Evolutionary conservation across 1,284 basidiomycete species (phyloP).

Genomic region (Moesziomyces globuligerus): DNA sequence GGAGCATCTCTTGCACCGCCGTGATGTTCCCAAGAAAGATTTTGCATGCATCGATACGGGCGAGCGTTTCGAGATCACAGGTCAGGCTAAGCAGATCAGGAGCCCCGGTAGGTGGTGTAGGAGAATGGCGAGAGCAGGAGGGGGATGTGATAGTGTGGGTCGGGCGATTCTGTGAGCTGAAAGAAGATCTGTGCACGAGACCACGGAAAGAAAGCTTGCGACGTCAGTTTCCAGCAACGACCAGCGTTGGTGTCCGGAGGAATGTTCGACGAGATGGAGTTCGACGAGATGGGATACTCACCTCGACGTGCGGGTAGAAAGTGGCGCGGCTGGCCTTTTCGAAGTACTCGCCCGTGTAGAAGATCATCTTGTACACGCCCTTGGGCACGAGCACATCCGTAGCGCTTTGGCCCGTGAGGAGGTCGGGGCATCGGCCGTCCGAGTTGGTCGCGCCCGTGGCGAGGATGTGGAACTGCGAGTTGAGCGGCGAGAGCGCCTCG

Average conservation of each 20-base stretch:
- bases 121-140: slow-evolving; percentile 89
- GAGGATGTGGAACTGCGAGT: slow-evolving; percentile 31
- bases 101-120: slow-evolving; percentile 88
- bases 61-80: too few species aligned
- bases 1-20: too few species aligned
- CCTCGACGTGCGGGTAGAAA: slow-evolving; percentile 90
- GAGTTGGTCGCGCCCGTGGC: slow-evolving; percentile 76
- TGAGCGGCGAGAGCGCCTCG: slow-evolving; percentile 27
- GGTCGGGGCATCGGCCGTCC: slow-evolving; percentile 81
- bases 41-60: too few species aligned
- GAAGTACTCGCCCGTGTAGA: slow-evolving; percentile 85
- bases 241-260: too few species aligned
- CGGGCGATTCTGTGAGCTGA: slow-evolving; percentile 44
- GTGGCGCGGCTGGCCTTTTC: slow-evolving; percentile 73
- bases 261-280: too few species aligned
- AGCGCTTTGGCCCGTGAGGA: slow-evolving; percentile 72
- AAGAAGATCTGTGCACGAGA: slow-evolving; percentile 49
- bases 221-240: not conserved
- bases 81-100: too few species aligned
- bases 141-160: slow-evolving; percentile 84
- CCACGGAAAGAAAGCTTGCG: not conserved
- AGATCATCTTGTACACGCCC: slow-evolving; percentile 80
- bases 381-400: slow-evolving; percentile 69
- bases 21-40: too few species aligned
- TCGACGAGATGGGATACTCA: slow-evolving; percentile 63